phyloP scores from a whole-genome alignment of 2,329 filamentous ascomycete species.

The Colletotrichum sp. region DNA sequence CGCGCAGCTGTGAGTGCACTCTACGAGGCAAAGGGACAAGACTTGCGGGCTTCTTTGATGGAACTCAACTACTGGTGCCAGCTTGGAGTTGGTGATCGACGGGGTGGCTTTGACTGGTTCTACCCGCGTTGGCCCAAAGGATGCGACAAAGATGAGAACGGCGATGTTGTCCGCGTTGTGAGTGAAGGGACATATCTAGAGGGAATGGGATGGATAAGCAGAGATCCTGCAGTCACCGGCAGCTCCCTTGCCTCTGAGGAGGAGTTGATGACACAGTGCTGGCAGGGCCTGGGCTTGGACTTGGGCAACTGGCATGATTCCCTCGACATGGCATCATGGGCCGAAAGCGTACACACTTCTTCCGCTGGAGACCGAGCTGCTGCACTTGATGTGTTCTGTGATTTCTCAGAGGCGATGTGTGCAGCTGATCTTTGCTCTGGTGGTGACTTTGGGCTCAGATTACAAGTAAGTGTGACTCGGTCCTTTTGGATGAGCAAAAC shows the following conservation, averaged over 20 bases:
- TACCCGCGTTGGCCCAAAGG: constrained; percentile 78
- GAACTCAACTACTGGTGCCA: constrained; percentile 98
- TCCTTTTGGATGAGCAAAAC: background rate
- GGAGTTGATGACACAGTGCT: constrained; percentile 68
- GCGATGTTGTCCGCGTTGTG: constrained; percentile 75
- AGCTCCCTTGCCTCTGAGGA: constrained; percentile 55
- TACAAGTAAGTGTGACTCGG: constrained; percentile 32
- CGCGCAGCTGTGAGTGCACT: constrained; percentile 71
- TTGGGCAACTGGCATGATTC: constrained; percentile 60
- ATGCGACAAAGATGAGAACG: constrained; percentile 69
- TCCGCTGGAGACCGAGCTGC: constrained; percentile 30
- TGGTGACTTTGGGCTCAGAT: constrained; percentile 46
- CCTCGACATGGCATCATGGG: constrained; percentile 43
- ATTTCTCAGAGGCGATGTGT: constrained; percentile 66
- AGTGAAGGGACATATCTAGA: constrained; percentile 79
- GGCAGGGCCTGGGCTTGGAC: constrained; percentile 72
- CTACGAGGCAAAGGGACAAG: constrained; percentile 71
- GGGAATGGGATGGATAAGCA: constrained; percentile 79
- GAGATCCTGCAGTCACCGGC: constrained; percentile 56
- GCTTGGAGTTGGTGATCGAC: constrained; percentile 88
- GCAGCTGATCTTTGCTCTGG: constrained; percentile 66
- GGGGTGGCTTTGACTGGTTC: constrained; percentile 90
- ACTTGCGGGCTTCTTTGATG: constrained; percentile 80
- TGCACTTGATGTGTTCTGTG: constrained; percentile 55
- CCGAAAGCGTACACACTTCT: constrained; percentile 27